Evolutionary conservation across 306 rosid genomes (phyloP).

Genomic region (Casuarina equisetifolia): DNA sequence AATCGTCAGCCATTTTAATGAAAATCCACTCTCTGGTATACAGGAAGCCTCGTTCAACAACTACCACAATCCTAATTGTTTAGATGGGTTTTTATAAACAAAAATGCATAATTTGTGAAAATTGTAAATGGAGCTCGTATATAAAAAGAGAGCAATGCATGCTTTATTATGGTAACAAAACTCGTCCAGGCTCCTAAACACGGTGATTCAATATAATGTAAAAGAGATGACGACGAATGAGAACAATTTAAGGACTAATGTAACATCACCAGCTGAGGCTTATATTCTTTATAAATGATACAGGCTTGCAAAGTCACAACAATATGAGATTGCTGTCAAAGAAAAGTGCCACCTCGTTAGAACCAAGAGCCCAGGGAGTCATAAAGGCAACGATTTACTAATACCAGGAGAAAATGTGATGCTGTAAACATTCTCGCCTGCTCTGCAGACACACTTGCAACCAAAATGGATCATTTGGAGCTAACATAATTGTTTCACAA

Average conservation of each 20-base stretch:
- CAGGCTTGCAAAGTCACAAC: slow-evolving; percentile 28
- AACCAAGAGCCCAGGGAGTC: slow-evolving; percentile 32
- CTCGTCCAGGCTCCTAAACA: slow-evolving; percentile 18
- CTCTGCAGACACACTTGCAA: not conserved
- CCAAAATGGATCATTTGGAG: not conserved
- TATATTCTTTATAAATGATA: slow-evolving; percentile 31
- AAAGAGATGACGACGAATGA: slow-evolving; percentile 16
- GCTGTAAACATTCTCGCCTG: not conserved
- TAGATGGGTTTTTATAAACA: too few species aligned
- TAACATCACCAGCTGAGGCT: slow-evolving; percentile 31
- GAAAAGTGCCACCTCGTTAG: slow-evolving; percentile 30
- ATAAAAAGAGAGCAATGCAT: not conserved
- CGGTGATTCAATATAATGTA: slow-evolving; percentile 2
- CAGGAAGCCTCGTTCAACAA: too few species aligned
- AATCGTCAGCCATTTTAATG: too few species aligned
- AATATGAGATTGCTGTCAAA: slow-evolving; percentile 35
- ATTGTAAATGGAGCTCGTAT: not conserved
- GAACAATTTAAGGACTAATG: slow-evolving; percentile 21
- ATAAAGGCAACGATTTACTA: slow-evolving; percentile 90
- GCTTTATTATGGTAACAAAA: slow-evolving; percentile 12
- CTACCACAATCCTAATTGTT: too few species aligned
- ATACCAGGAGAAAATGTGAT: slow-evolving; percentile 1
- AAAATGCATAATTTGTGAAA: not conserved
- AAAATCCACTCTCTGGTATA: too few species aligned
- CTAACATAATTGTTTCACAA: slow-evolving; percentile 2